Evolutionary conservation across 1,284 basidiomycete species (phyloP).

Genomic region (Cryptococcus jaspeensis): DNA sequence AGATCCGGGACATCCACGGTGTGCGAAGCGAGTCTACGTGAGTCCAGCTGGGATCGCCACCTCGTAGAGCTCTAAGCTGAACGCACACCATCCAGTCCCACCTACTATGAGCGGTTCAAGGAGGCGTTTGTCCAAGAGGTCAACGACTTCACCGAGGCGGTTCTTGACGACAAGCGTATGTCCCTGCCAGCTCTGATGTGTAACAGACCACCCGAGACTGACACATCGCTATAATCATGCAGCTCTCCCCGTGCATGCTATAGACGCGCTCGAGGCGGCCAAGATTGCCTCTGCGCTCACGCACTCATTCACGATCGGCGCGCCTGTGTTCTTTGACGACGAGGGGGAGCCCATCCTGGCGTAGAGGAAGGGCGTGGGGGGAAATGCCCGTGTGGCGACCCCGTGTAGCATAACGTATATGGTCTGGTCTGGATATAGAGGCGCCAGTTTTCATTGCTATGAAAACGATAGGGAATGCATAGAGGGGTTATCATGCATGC

Average conservation of each 20-base stretch:
- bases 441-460: no score
- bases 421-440: no score
- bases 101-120: conserved; percentile 22
- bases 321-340: conserved; percentile 29
- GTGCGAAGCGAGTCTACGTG: conserved; percentile 28
- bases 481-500: no score
- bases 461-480: no score
- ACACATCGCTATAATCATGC: no score
- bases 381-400: background rate
- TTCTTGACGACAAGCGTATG: conserved; percentile 13
- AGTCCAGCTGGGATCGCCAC: background rate
- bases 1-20: conserved; percentile 32
- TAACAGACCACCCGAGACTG: background rate
- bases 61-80: background rate
- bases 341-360: conserved; percentile 27
- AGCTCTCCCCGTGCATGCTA: conserved; percentile 21
- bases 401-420: no score
- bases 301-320: conserved; percentile 21
- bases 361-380: background rate
- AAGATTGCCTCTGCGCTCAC: conserved; percentile 34
- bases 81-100: conserved; percentile 1
- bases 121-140: conserved; percentile 39
- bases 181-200: conserved; percentile 8
- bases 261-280: conserved; percentile 32
- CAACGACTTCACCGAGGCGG: conserved; percentile 14